Evolutionary conservation across 768 basidiomycete genomes (phyloP), one percentile per base, ranked within the genome.

Genomic region (Auricularia sp.): DNA sequence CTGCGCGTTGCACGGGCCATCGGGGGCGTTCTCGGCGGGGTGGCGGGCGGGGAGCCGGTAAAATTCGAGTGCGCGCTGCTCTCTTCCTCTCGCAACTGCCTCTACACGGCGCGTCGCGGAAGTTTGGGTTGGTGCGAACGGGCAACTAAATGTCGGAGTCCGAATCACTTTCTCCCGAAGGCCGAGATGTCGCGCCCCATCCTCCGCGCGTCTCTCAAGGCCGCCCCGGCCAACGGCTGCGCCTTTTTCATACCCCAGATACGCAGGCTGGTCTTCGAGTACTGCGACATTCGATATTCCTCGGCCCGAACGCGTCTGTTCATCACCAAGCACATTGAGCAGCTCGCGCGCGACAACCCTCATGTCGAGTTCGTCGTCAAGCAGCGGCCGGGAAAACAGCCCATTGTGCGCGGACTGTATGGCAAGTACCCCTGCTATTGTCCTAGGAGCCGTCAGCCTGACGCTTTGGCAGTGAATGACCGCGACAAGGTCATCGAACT

Each of bases 241-340:
- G 72, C 76, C 53, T 78, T 84, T 1, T 94, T 88, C 74, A 74
- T 91, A 3, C 90, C 92, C 2, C 85, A 85, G 66, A 79, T 90
- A n/a, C 80, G 90, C 64, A 94, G 93, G 72, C 79, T 96, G 66
- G 91, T 96, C 67, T 84, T 96, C 72, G 90, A 93, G 75, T 95
- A 83, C 74, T 93, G 92, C 76, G 86, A 94, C 70, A 83, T 83
- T 63, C 90, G 87, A 83, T 84, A 88, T 1, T 87, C 90, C 3
- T 92, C 90, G 0, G 75, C 80, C 56, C 85, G 85, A 71, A 80
- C 89, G 6, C 86, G 92, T 70, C 81, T 79, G 34, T 94, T 83
- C 73, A 75, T 96, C 70, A 74, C 78, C 70, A 84, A 82, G 64
- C 79, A 85, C 66, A 78, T 91, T 64, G 81, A 86, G 70, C 67